A percentile compares a stretch with the other conserved stretches of the same genome.
These are phyloP conservation scores for Blastocystis sp. DNA, from an alignment of 352 stramenopile genomes.

Conservation along the genomic window DNA sequence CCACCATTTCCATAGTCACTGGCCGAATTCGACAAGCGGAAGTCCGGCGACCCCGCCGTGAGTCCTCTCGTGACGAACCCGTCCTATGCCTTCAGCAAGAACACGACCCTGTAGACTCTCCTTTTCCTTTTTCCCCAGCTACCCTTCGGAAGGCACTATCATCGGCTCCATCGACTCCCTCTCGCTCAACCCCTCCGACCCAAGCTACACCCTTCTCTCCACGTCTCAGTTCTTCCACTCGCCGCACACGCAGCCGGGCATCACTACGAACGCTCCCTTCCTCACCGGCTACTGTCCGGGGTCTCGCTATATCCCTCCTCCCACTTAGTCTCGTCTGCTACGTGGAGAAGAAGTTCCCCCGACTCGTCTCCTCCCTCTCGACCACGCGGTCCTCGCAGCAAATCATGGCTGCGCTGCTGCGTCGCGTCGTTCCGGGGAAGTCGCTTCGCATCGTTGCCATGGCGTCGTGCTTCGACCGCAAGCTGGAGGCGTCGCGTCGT, in stretches of 20 bases:
- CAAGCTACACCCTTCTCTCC: not conserved
- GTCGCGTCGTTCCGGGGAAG: not conserved
- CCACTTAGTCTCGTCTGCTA: conserved; percentile 6
- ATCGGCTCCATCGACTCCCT: not conserved
- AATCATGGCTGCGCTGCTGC: conserved; percentile 5
- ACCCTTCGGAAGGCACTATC: conserved; percentile 7
- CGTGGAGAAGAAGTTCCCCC: conserved; percentile 28
- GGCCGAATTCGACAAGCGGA: not conserved
- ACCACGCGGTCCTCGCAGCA: not conserved
- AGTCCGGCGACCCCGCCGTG: not conserved
- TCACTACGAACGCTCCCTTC: conserved; percentile 1
- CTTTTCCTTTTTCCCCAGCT: not conserved
- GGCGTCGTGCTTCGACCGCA: conserved; percentile 48
- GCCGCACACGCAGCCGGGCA: not conserved
- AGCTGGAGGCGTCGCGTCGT: conserved; percentile 38
- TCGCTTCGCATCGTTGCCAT: conserved; percentile 9
- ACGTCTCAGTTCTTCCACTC: not conserved
- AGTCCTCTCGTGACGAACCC: not conserved
- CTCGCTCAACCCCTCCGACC: not conserved
- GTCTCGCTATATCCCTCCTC: not conserved
- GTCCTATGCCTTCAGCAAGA: conserved; percentile 7
- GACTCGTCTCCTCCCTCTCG: conserved; percentile 4
- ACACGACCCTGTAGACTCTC: not conserved
- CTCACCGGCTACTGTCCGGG: conserved; percentile 49
- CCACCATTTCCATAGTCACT: not conserved